Evolutionary conservation across 2,329 filamentous ascomycete species (phyloP).

Genomic region (Sphaceloma murrayae): DNA sequence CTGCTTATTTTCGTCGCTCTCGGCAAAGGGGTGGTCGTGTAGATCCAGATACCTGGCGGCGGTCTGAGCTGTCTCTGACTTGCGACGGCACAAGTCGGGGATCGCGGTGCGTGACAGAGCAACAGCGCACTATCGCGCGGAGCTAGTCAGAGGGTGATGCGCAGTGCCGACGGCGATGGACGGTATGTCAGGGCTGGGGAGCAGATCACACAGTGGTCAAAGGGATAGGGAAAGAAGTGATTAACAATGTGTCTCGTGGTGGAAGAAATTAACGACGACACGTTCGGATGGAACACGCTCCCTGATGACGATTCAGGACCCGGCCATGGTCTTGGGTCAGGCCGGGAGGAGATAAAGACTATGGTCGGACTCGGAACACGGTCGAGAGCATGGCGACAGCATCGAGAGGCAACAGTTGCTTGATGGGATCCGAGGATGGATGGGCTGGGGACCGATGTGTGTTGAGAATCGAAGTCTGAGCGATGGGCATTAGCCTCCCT

Average conservation of each 20-base stretch:
- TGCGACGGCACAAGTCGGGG: constrained; percentile 12
- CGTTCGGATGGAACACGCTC: not conserved
- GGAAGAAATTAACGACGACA: constrained; percentile 8
- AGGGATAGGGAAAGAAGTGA: not conserved
- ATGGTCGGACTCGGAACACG: no score
- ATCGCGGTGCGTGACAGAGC: not conserved
- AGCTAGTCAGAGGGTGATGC: not conserved
- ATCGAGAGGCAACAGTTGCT: no score
- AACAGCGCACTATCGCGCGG: constrained; percentile 2
- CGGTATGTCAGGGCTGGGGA: not conserved
- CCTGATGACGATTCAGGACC: constrained; percentile 4
- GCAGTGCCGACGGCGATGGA: not conserved
- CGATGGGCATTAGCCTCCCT: constrained; percentile 14
- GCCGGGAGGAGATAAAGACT: constrained; percentile 9
- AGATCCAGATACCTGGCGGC: constrained; percentile 7
- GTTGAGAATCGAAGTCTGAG: constrained; percentile 13
- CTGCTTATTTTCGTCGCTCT: not conserved
- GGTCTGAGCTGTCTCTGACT: no score
- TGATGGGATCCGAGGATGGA: no score
- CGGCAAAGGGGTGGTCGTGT: not conserved
- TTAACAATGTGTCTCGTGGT: not conserved
- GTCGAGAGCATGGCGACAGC: no score
- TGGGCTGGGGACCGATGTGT: constrained; percentile 6
- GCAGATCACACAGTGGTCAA: constrained; percentile 6
- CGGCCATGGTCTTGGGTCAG: no score